Base-by-base conservation (phyloP, 192 early-diverging fungal genomes). In the Neocallimastix lanati region DNA sequence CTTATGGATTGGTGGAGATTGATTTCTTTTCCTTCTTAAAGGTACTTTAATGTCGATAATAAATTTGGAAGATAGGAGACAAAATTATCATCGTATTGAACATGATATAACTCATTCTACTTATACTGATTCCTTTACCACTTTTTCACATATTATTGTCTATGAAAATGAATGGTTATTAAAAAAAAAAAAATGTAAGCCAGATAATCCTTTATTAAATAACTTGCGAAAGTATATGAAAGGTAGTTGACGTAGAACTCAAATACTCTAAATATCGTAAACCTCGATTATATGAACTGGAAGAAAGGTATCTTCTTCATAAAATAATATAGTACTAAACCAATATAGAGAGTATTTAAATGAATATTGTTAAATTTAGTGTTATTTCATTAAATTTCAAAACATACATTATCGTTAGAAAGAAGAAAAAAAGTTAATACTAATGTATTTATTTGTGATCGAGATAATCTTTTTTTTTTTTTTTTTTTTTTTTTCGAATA, bases 331-430 rank as follows among this genome's bases (percentile, higher is more conserved):
- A n/a, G n/a, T n/a, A n/a, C n/a, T n/a, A n/a, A n/a, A n/a, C n/a
- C n/a, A n/a, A n/a, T n/a, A n/a, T n/a, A n/a, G n/a, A n/a, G n/a
- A n/a, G n/a, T n/a, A n/a, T n/a, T n/a, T n/a, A n/a, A n/a, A n/a
- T n/a, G 38, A 97, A 96, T 82, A 94, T 97, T 15, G 93, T 98
- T 77, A 98, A 98, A 87, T 96, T 98, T 88, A 91, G 89, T 7
- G 96, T 96, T 15, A 91, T 95, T 87, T 96, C n/a, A n/a, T 97
- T 85, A 95, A 98, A 86, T 98, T 98, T 88, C 96, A 98, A 84
- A 98, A 98, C 87, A 81, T 96, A 83, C 96, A 98, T 83, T n/a
- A n/a, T n/a, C n/a, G 94, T 94, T 78, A 84, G 92, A 29, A 89
- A 88, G 83, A 98, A 98, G 84, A 94, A 95, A 77, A 93, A 93